These are phyloP conservation scores for Grosmannia clavigera DNA, from an alignment of 2,329 filamentous ascomycete genomes.

Conservation along the genomic window DNA sequence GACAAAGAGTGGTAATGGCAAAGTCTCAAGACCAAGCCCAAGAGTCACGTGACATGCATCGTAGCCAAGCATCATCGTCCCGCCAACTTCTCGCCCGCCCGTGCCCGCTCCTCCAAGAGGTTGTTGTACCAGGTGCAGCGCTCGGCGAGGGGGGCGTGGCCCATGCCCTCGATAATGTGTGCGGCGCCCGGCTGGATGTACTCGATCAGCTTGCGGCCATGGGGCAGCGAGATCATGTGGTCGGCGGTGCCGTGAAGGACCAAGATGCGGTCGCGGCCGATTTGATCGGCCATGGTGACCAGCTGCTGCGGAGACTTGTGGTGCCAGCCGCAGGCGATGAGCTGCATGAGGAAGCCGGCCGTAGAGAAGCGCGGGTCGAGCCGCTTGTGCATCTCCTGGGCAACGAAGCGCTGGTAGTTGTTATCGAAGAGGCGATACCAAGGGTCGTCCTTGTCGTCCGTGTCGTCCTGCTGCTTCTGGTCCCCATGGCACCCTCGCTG, in stretches of 20 bases:
- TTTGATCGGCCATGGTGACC: slow-evolving; percentile 47
- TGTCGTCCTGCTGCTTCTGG: background rate
- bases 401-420: slow-evolving; percentile 73
- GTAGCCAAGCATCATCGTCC: slow-evolving; percentile 7
- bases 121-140: slow-evolving; percentile 55
- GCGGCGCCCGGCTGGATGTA: slow-evolving; percentile 49
- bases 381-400: slow-evolving; percentile 65
- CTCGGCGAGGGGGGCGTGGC: slow-evolving; percentile 67
- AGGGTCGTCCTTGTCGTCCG: background rate
- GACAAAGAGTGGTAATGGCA: background rate
- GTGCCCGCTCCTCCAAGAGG: slow-evolving; percentile 45
- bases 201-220: slow-evolving; percentile 56
- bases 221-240: slow-evolving; percentile 62
- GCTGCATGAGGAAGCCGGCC: slow-evolving; percentile 62
- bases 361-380: slow-evolving; percentile 48
- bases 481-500: background rate
- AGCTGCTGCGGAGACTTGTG: slow-evolving; percentile 59
- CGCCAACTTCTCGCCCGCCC: slow-evolving; percentile 35
- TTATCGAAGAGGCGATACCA: slow-evolving; percentile 41
- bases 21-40: background rate
- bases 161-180: slow-evolving; percentile 55
- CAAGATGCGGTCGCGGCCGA: slow-evolving; percentile 63
- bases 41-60: too few relatives aligned
- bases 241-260: slow-evolving; percentile 67
- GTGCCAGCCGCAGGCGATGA: slow-evolving; percentile 70